Percentiles rank a stretch among this genome's conserved stretches.
These are phyloP conservation scores for Mortierella sp. DNA, from an alignment of 371 early-diverging fungal genomes.

Conservation along the genomic window DNA sequence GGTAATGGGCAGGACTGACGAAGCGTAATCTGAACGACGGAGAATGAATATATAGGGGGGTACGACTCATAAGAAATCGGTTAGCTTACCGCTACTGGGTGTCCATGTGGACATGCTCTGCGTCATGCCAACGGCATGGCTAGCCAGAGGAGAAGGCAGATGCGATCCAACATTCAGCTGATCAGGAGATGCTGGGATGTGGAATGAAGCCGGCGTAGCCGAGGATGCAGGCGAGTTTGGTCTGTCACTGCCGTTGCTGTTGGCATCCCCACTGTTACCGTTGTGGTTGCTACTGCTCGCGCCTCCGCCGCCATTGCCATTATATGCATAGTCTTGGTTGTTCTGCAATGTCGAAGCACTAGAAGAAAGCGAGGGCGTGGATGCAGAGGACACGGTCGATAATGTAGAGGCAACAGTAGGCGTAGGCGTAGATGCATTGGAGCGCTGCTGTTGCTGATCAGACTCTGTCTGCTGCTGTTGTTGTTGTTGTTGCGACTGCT, in stretches of 20 bases:
- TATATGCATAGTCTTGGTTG: constrained; percentile 21
- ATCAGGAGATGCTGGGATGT: constrained; percentile 46
- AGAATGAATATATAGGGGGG: not conserved
- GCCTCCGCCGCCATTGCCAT: not conserved
- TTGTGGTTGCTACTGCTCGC: constrained; percentile 11
- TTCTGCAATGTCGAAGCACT: constrained; percentile 14
- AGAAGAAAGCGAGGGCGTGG: constrained; percentile 42
- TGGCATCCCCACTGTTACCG: not conserved
- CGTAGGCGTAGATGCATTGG: constrained; percentile 39
- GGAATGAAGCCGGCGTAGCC: constrained; percentile 24
- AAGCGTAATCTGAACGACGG: not conserved
- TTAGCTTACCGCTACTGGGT: constrained; percentile 25
- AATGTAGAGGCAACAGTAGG: constrained; percentile 35
- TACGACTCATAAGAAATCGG: not conserved
- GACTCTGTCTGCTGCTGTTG: constrained; percentile 8
- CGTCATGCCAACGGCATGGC: constrained; percentile 16
- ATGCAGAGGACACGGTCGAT: constrained; percentile 35
- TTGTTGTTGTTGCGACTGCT: constrained; percentile 1
- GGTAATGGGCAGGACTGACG: not conserved
- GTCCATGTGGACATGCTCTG: constrained; percentile 45
- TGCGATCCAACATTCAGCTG: constrained; percentile 20
- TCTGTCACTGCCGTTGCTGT: not conserved
- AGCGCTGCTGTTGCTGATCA: constrained; percentile 18
- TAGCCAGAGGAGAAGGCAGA: constrained; percentile 9
- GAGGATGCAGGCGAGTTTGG: constrained; percentile 15